Percentiles rank a stretch among this genome's conserved stretches.
Evolutionary conservation across 1,284 basidiomycete genomes (phyloP).

Genomic region (Coniferiporia sulphurascens): DNA sequence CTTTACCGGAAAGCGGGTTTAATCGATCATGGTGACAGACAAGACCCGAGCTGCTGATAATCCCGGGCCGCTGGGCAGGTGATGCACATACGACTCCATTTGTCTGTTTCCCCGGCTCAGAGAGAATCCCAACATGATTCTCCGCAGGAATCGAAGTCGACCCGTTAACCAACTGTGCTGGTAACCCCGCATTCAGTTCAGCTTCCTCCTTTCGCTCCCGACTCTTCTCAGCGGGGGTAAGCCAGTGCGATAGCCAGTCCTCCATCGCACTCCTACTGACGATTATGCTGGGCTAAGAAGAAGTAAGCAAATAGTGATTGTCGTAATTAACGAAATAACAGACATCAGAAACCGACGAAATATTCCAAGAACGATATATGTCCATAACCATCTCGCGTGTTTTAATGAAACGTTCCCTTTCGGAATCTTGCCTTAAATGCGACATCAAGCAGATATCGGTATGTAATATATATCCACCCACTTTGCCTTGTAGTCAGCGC

Average conservation of each 20-base stretch:
- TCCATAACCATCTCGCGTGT: conserved; percentile 49
- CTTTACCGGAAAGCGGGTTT: conserved; percentile 47
- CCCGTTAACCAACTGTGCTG: neutral
- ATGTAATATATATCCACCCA: conserved; percentile 27
- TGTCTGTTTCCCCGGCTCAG: neutral
- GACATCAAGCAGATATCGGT: neutral
- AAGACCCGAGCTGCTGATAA: conserved; percentile 35
- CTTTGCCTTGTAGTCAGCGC: conserved; percentile 47
- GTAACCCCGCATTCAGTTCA: neutral
- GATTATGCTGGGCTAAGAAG: conserved; percentile 33
- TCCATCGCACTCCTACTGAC: conserved; percentile 56
- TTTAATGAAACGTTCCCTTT: conserved; percentile 41
- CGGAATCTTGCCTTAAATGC: conserved; percentile 38
- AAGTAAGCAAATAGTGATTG: neutral
- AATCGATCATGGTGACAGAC: conserved; percentile 56
- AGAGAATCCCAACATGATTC: neutral
- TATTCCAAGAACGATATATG: conserved; percentile 62
- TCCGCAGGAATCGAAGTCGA: neutral
- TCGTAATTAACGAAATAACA: conserved; percentile 4
- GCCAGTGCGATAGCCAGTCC: conserved; percentile 51
- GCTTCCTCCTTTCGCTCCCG: neutral
- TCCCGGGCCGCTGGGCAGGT: conserved; percentile 15
- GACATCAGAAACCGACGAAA: conserved; percentile 45
- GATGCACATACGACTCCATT: neutral
- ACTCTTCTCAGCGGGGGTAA: conserved; percentile 19